Percentiles rank a stretch among this genome's conserved stretches.
Evolutionary conservation across 2,329 filamentous ascomycete species (phyloP).

Genomic region (Exophiala viscosa): DNA sequence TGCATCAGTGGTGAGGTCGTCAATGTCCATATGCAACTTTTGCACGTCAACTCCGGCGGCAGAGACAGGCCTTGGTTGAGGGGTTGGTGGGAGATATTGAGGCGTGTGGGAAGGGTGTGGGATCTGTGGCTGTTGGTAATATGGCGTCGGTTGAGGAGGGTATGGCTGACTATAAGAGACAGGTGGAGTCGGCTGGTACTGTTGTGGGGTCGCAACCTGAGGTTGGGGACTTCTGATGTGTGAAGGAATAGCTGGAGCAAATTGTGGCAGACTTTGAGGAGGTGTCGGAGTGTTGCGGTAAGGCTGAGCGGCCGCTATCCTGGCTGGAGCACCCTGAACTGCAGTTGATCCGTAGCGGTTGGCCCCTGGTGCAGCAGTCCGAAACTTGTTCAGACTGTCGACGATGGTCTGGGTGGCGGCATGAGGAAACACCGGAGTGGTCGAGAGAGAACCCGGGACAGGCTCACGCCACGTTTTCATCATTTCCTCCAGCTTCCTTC

Average conservation of each 20-base stretch:
- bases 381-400: conserved; percentile 84
- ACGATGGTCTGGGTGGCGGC: conserved; percentile 90
- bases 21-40: conserved; percentile 70
- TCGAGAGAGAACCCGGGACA: conserved; percentile 87
- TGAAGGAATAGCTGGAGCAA: conserved; percentile 8
- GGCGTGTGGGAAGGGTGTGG: conserved; percentile 28
- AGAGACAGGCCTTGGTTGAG: conserved; percentile 31
- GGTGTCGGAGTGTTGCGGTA: conserved; percentile 28
- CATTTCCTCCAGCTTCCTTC: conserved; percentile 94
- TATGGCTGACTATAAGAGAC: conserved; percentile 12
- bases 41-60: conserved; percentile 55
- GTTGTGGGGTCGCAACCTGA: conserved; percentile 24
- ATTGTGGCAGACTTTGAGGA: conserved; percentile 19
- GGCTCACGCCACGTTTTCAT: conserved; percentile 97
- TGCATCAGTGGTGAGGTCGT: conserved; percentile 28
- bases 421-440: conserved; percentile 83
- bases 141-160: conserved; percentile 6
- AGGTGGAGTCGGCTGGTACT: conserved; percentile 31
- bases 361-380: conserved; percentile 47
- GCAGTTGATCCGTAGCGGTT: conserved; percentile 53
- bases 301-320: conserved; percentile 52
- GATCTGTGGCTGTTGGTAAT: conserved; percentile 15
- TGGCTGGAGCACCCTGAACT: conserved; percentile 42
- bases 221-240: conserved; percentile 18
- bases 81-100: conserved; percentile 31